Percentiles rank a stretch among this genome's conserved stretches.
Evolutionary conservation across 2,329 filamentous ascomycete species (phyloP).

Genomic region (Lasiodiplodia hormozganensis): DNA sequence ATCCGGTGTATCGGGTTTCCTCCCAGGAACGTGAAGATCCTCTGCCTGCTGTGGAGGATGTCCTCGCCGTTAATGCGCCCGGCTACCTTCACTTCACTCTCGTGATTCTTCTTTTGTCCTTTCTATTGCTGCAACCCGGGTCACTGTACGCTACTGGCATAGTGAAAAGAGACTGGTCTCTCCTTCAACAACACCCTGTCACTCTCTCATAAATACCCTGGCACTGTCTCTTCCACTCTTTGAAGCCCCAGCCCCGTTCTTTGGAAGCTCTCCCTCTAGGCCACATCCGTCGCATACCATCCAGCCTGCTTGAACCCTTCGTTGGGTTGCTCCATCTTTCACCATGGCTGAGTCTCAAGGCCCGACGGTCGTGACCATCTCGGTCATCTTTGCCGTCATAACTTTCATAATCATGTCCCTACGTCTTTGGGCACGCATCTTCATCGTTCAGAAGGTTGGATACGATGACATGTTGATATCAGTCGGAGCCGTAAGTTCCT

Average conservation of each 20-base stretch:
- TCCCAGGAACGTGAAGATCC: conserved; percentile 24
- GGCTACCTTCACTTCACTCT: conserved; percentile 2
- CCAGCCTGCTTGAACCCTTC: conserved; percentile 16
- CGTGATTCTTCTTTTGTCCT: conserved; percentile 14
- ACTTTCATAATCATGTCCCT: conserved; percentile 48
- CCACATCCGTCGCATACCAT: not conserved
- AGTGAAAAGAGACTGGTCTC: not conserved
- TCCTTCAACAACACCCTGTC: conserved; percentile 5
- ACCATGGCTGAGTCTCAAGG: conserved; percentile 28
- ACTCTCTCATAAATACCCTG: conserved; percentile 13
- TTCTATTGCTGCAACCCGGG: conserved; percentile 8
- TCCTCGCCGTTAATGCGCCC: conserved; percentile 14
- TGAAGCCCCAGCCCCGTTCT: not conserved
- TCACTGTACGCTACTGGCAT: conserved; percentile 12
- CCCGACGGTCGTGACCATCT: conserved; percentile 40
- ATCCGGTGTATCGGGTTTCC: conserved; percentile 12
- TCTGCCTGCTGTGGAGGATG: conserved; percentile 15
- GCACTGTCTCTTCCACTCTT: conserved; percentile 9
- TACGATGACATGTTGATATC: conserved; percentile 41
- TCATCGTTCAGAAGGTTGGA: conserved; percentile 44
- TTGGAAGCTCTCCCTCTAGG: not conserved
- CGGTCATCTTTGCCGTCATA: conserved; percentile 48
- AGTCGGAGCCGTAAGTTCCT: conserved; percentile 35
- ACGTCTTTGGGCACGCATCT: conserved; percentile 50
- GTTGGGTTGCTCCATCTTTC: conserved; percentile 9